These are phyloP conservation scores for Corniculantispora saksenae DNA, from an alignment of 2,329 filamentous ascomycete genomes.

Conservation along the genomic window DNA sequence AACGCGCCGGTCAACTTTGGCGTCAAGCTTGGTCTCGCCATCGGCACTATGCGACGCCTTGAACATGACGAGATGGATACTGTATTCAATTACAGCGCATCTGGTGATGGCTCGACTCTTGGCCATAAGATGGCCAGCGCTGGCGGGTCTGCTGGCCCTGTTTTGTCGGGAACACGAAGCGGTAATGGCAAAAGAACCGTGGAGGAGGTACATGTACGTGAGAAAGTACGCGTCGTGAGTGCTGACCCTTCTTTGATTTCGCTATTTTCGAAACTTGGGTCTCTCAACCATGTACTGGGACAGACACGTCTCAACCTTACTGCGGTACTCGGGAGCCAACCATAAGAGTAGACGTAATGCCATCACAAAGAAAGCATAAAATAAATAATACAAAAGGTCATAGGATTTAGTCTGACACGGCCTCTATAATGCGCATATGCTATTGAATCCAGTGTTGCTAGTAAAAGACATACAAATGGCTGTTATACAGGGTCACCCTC, in stretches of 20 bases:
- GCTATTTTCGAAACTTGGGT: slow-evolving; percentile 78
- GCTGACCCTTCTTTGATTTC: slow-evolving; percentile 86
- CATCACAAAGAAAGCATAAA: not conserved
- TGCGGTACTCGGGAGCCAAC: slow-evolving; percentile 70
- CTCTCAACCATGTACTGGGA: slow-evolving; percentile 71
- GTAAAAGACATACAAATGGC: slow-evolving; percentile 11
- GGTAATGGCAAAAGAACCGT: slow-evolving; percentile 20
- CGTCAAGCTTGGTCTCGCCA: slow-evolving; percentile 70
- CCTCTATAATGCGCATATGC: slow-evolving; percentile 8
- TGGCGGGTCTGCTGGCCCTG: slow-evolving; percentile 24
- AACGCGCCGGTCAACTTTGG: slow-evolving; percentile 61
- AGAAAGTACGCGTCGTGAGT: slow-evolving; percentile 86
- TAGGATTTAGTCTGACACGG: not conserved
- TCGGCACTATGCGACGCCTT: slow-evolving; percentile 62
- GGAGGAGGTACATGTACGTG: slow-evolving; percentile 73
- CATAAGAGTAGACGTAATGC: slow-evolving; percentile 29
- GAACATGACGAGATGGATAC: slow-evolving; percentile 81
- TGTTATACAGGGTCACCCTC: slow-evolving; percentile 16
- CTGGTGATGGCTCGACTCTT: slow-evolving; percentile 30
- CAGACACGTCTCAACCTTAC: slow-evolving; percentile 71
- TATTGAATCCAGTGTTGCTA: slow-evolving; percentile 11
- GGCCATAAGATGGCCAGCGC: slow-evolving; percentile 13
- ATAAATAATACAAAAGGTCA: not conserved
- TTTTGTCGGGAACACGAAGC: slow-evolving; percentile 28
- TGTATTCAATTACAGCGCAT: slow-evolving; percentile 64